Percentiles rank a stretch among this genome's conserved stretches.
These are phyloP conservation scores for Ogataea haglerorum DNA, from an alignment of 805 yeast genomes.

Conservation along the genomic window DNA sequence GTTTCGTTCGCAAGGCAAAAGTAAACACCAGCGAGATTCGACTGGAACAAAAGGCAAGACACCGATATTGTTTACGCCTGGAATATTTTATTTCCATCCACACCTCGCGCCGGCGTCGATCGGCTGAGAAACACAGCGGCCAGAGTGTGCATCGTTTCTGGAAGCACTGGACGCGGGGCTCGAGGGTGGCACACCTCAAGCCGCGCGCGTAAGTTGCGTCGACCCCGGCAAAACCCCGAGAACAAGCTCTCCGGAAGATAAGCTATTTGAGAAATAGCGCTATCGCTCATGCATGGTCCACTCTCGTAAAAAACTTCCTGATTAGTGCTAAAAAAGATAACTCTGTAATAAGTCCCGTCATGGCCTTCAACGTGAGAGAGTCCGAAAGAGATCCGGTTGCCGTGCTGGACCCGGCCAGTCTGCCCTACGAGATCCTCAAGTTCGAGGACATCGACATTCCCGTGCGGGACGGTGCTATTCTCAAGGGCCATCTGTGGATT, in stretches of 20 bases:
- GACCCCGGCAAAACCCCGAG: too few relatives aligned
- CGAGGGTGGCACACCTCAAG: too few relatives aligned
- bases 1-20: background rate
- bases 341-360: conserved; percentile 6
- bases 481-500: conserved; percentile 44
- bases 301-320: background rate
- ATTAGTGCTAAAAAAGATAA: background rate
- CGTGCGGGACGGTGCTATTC: conserved; percentile 36
- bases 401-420: conserved; percentile 18
- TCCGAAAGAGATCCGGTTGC: conserved; percentile 22
- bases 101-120: conserved; percentile 4
- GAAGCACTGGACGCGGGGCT: too few relatives aligned
- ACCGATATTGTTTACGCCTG: conserved; percentile 4
- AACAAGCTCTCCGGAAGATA: too few relatives aligned
- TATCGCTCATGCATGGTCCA: background rate
- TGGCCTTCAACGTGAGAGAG: conserved; percentile 43
- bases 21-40: background rate
- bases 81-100: background rate
- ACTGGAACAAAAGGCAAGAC: background rate
- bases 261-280: too few relatives aligned
- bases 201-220: too few relatives aligned
- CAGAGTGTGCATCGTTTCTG: too few relatives aligned
- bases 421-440: conserved; percentile 33
- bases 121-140: too few relatives aligned
- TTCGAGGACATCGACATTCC: conserved; percentile 37